Base-by-base conservation (phyloP, 192 early-diverging fungal species). In the Coemansia sp. region DNA sequence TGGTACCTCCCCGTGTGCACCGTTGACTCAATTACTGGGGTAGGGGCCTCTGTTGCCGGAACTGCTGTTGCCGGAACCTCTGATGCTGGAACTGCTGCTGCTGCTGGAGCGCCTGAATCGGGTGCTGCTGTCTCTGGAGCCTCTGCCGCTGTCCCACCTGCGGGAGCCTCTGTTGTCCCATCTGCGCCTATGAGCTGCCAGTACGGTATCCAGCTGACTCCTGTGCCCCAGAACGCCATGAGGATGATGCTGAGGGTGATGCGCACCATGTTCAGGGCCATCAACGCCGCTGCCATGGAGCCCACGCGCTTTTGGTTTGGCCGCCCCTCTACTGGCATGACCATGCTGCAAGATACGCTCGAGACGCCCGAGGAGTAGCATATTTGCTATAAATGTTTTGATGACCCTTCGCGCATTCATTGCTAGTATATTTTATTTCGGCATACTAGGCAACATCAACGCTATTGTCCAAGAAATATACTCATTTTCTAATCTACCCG, bases 1-100 rank as follows among this genome's bases (percentile, higher is more conserved):
- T 77, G 71, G 60, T 78, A 78, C 65, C 47, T 78, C 22, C 71
- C 76, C 12, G 76, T 78, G 62, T 78, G 76, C 76, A 36, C 71
- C 10, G 43, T 73, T 13, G 63, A 70, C 59, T 68, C 71, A 16
- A 67, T 78, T 42, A 43, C 52, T 36, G 36, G n/a, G n/a, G n/a
- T n/a, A n/a, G n/a, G n/a, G n/a, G n/a, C n/a, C n/a, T n/a, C n/a
- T n/a, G n/a, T n/a, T n/a, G n/a, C n/a, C n/a, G n/a, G n/a, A n/a
- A n/a, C n/a, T n/a, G n/a, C n/a, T n/a, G n/a, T n/a, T n/a, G n/a
- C n/a, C n/a, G n/a, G n/a, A n/a, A n/a, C n/a, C n/a, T n/a, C n/a
- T n/a, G n/a, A n/a, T n/a, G n/a, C n/a, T n/a, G n/a, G n/a, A n/a
- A n/a, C n/a, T n/a, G n/a, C n/a, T n/a, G n/a, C n/a, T 6, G 36